phyloP scores from a whole-genome alignment of 192 early-diverging fungal genomes.

The Cetraspora pellucida region DNA sequence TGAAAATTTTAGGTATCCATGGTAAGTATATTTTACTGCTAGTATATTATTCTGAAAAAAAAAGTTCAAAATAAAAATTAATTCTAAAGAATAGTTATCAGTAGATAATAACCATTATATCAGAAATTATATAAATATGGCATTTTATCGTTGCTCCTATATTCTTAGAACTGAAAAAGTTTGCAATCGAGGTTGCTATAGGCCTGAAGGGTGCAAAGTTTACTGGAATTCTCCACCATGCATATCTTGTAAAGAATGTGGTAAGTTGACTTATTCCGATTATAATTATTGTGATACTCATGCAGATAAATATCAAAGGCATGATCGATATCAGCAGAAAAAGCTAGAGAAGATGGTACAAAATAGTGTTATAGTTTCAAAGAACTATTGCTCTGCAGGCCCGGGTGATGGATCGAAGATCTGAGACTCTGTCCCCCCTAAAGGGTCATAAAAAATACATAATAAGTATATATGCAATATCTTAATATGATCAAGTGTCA shows the following conservation, averaged over 20 bases:
- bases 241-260: constrained; percentile 13
- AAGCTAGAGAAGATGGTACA: not conserved
- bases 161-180: not conserved
- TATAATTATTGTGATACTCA: not conserved
- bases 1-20: not conserved
- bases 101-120: no score
- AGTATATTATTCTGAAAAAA: not conserved
- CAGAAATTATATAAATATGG: no score
- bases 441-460: no score
- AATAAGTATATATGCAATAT: no score
- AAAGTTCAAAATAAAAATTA: not conserved
- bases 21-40: not conserved
- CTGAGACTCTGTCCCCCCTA: no score
- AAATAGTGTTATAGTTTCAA: not conserved
- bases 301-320: not conserved
- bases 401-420: no score
- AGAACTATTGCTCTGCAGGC: no score
- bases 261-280: not conserved
- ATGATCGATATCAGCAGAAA: not conserved
- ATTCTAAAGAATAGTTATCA: no score
- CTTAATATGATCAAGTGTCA: no score
- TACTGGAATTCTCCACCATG: not conserved
- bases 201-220: not conserved
- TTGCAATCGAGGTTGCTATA: not conserved
- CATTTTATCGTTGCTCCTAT: not conserved